Conservation (phyloP, 2,329 filamentous ascomycete genomes). For the Stagonosporopsis tanaceti region DNA sequence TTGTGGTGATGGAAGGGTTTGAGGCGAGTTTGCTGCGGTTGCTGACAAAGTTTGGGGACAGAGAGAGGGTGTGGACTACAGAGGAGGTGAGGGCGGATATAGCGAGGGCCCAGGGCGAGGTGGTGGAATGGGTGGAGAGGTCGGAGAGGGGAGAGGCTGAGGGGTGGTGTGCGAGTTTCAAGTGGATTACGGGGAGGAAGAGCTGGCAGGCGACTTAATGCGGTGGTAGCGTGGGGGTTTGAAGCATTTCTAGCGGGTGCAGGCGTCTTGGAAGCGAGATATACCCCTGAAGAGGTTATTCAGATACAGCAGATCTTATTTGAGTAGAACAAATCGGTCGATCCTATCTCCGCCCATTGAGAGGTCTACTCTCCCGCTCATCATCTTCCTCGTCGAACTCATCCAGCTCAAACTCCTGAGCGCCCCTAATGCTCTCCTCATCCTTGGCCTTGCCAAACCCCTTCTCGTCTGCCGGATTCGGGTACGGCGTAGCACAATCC, state of each 20-base stretch:
- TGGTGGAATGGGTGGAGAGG: conserved; percentile 36
- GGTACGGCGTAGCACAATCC: conserved; percentile 62
- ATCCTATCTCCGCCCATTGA: conserved; percentile 33
- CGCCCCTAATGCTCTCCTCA: conserved; percentile 50
- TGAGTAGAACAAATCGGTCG: neutral
- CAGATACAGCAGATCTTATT: neutral
- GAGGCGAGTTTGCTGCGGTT: conserved; percentile 39
- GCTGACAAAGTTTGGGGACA: conserved; percentile 41
- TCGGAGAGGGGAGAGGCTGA: conserved; percentile 36
- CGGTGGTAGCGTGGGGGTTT: neutral
- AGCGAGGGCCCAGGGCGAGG: conserved; percentile 36
- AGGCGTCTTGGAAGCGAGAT: neutral
- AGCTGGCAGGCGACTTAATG: conserved; percentile 28
- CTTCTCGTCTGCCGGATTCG: conserved; percentile 46
- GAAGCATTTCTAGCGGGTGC: conserved; percentile 11
- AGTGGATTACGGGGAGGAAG: conserved; percentile 47
- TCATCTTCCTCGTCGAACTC: conserved; percentile 43
- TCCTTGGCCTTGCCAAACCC: conserved; percentile 52
- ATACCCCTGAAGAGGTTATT: neutral
- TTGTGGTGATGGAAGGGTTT: conserved; percentile 45
- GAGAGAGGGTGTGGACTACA: conserved; percentile 36
- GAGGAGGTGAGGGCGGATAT: conserved; percentile 38
- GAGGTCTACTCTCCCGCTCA: conserved; percentile 30
- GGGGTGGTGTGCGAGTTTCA: conserved; percentile 47
- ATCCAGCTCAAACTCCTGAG: conserved; percentile 47